Evolutionary conservation across 192 early-diverging fungal species (phyloP).

Genomic region (Geosiphon pyriformis): DNA sequence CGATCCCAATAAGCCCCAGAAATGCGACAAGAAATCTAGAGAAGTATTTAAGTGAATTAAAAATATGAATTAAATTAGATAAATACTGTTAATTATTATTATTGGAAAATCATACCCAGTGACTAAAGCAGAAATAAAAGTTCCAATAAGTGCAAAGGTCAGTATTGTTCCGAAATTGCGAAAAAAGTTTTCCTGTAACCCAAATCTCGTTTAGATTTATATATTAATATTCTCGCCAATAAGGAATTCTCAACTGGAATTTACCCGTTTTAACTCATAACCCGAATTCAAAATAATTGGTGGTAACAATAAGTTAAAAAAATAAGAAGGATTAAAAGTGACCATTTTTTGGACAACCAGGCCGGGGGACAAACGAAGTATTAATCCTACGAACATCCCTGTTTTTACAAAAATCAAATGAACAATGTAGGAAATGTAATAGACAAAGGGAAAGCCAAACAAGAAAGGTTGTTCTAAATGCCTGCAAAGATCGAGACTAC

Average conservation of each 20-base stretch:
- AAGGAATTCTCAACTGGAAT: too few species aligned
- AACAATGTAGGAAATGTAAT: not conserved
- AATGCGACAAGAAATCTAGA: constrained; percentile 60
- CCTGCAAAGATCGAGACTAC: constrained; percentile 92
- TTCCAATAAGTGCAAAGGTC: constrained; percentile 91
- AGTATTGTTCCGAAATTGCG: constrained; percentile 85
- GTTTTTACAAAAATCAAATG: not conserved
- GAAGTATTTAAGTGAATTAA: too few species aligned
- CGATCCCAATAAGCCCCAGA: constrained; percentile 63
- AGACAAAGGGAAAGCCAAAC: not conserved
- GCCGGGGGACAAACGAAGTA: constrained; percentile 54
- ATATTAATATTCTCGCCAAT: too few species aligned
- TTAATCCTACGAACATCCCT: constrained; percentile 66
- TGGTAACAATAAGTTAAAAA: constrained; percentile 94
- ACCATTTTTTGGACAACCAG: constrained; percentile 70
- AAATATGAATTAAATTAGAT: constrained; percentile 14
- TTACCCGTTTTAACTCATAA: constrained; percentile 86
- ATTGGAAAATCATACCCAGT: constrained; percentile 59
- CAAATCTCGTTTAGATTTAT: too few species aligned
- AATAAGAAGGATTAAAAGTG: constrained; percentile 85
- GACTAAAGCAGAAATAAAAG: constrained; percentile 84
- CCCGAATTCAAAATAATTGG: constrained; percentile 97
- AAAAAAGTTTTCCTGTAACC: constrained; percentile 67
- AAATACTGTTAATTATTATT: not conserved
- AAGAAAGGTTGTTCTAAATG: constrained; percentile 23